Evolutionary conservation across 495 filamentous ascomycete species (phyloP).

Genomic region (Penicillium lividum): DNA sequence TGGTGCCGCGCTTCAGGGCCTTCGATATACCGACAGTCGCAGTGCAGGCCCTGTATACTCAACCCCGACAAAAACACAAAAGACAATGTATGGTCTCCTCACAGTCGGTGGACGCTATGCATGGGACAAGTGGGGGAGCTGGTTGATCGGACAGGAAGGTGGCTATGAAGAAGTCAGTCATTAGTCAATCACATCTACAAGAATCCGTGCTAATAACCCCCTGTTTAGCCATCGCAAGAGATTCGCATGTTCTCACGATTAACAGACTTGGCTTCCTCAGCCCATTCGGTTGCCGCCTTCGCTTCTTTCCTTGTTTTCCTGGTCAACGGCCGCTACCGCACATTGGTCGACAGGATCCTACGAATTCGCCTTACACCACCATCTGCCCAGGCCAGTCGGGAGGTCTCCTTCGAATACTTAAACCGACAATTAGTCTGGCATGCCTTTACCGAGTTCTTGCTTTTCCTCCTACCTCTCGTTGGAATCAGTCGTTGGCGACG

Average conservation of each 20-base stretch:
- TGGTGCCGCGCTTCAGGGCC: constrained; percentile 87
- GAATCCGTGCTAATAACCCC: constrained; percentile 22
- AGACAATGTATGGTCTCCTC: constrained; percentile 76
- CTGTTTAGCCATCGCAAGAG: constrained; percentile 41
- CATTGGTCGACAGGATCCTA: constrained; percentile 82
- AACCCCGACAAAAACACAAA: constrained; percentile 73
- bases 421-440: constrained; percentile 99
- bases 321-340: constrained; percentile 86
- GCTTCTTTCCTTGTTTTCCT: constrained; percentile 87
- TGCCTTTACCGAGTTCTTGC: constrained; percentile 95
- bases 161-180: constrained; percentile 61
- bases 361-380: constrained; percentile 83
- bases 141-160: constrained; percentile 72
- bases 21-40: constrained; percentile 86
- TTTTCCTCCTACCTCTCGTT: constrained; percentile 92
- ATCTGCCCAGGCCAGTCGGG: constrained; percentile 76
- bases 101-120: constrained; percentile 86
- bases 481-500: constrained; percentile 90
- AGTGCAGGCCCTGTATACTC: constrained; percentile 59
- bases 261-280: constrained; percentile 65
- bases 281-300: constrained; percentile 78
- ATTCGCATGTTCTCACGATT: constrained; percentile 64
- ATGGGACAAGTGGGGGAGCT: constrained; percentile 89
- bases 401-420: constrained; percentile 96
- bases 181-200: neutral